Percentiles rank a stretch among this genome's conserved stretches.
phyloP scores from a whole-genome alignment of 2,329 filamentous ascomycete species.

The Aspergillus sp. region DNA sequence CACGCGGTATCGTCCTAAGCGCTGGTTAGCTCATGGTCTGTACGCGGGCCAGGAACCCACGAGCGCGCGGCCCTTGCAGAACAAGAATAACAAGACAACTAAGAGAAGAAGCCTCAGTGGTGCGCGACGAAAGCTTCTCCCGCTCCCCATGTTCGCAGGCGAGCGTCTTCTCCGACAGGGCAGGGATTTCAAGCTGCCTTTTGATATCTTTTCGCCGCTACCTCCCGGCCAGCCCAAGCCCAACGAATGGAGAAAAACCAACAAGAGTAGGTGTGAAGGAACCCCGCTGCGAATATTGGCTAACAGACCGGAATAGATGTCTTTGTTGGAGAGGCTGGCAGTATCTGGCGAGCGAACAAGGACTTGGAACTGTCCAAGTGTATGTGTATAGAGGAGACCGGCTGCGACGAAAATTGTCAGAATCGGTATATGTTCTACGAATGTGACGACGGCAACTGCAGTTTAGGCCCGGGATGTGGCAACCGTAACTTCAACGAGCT shows the following conservation, averaged over 20 bases:
- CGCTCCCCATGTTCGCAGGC: constrained; percentile 76
- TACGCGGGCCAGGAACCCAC: constrained; percentile 75
- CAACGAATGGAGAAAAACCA: constrained; percentile 87
- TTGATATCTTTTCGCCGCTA: constrained; percentile 83
- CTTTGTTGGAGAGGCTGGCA: constrained; percentile 79
- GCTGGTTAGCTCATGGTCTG: constrained; percentile 77
- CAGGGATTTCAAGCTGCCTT: constrained; percentile 84
- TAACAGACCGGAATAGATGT: constrained; percentile 62
- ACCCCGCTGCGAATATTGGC: constrained; percentile 15
- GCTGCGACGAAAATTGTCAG: constrained; percentile 86
- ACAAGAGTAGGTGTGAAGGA: constrained; percentile 67
- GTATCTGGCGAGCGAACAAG: constrained; percentile 77
- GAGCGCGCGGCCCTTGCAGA: constrained; percentile 49
- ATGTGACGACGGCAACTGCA: constrained; percentile 88
- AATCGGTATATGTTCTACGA: constrained; percentile 98
- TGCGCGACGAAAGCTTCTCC: constrained; percentile 54
- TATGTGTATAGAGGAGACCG: constrained; percentile 72
- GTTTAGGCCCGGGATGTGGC: constrained; percentile 71
- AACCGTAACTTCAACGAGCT: constrained; percentile 88
- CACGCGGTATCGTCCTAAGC: constrained; percentile 56
- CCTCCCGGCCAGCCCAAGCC: constrained; percentile 85
- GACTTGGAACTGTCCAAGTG: constrained; percentile 74
- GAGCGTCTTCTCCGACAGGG: constrained; percentile 68
- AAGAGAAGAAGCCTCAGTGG: constrained; percentile 31
- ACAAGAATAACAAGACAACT: constrained; percentile 43